Percentiles rank a stretch among this genome's conserved stretches.
Conservation (phyloP, 1,284 basidiomycete genomes). For the Ustilago xerochloae region DNA sequence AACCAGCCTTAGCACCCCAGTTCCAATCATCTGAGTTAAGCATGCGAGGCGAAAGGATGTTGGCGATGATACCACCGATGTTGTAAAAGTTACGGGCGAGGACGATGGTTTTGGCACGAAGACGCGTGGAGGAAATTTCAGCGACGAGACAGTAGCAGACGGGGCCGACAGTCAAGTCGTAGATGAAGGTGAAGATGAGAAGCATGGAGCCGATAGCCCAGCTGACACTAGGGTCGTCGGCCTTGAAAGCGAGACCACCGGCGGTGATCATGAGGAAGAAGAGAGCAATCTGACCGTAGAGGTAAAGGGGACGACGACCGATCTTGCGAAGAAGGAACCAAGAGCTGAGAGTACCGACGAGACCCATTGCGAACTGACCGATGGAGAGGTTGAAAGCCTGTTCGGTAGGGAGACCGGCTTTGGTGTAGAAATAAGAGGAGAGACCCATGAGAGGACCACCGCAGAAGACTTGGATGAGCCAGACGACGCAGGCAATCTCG, state of each 20-base stretch:
- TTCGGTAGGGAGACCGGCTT: slow-evolving; percentile 69
- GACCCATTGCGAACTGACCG: slow-evolving; percentile 67
- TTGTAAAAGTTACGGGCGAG: slow-evolving; percentile 71
- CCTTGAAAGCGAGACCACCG: slow-evolving; percentile 69
- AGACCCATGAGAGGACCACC: slow-evolving; percentile 65
- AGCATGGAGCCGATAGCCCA: slow-evolving; percentile 70
- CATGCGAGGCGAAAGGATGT: slow-evolving; percentile 71
- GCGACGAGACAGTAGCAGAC: slow-evolving; percentile 71
- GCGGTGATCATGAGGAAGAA: slow-evolving; percentile 70
- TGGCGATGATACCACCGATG: slow-evolving; percentile 65
- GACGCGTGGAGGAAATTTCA: slow-evolving; percentile 71
- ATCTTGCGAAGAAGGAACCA: slow-evolving; percentile 69
- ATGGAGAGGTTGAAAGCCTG: slow-evolving; percentile 70
- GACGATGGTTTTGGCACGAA: slow-evolving; percentile 72
- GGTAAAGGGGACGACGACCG: slow-evolving; percentile 71
- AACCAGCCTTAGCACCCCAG: slow-evolving; percentile 69
- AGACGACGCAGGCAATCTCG: slow-evolving; percentile 69
- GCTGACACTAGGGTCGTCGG: slow-evolving; percentile 27
- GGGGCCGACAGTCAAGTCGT: slow-evolving; percentile 69
- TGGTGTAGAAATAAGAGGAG: slow-evolving; percentile 69
- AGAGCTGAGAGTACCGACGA: slow-evolving; percentile 68
- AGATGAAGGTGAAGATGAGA: slow-evolving; percentile 70
- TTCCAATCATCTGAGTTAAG: slow-evolving; percentile 69
- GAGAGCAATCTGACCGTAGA: slow-evolving; percentile 70
- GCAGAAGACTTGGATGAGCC: slow-evolving; percentile 67